Percentiles rank a stretch among this genome's conserved stretches.
These are phyloP conservation scores for Helotiales sp. DNA, from an alignment of 2,329 filamentous ascomycete species.

Conservation along the genomic window DNA sequence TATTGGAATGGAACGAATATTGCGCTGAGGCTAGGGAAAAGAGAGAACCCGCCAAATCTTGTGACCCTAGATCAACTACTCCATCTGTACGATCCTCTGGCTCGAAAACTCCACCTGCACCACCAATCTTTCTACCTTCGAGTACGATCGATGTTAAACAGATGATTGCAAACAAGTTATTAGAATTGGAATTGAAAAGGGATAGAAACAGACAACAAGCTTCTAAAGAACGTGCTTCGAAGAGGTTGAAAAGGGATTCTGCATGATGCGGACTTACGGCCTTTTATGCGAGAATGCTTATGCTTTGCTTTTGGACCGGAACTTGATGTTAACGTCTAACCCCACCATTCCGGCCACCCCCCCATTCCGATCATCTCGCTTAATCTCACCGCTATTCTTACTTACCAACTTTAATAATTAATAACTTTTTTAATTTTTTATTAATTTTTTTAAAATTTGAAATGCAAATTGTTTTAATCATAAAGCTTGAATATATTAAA, in stretches of 20 bases:
- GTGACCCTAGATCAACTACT: not conserved
- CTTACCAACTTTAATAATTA: no score
- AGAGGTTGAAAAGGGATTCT: not conserved
- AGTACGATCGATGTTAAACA: not conserved
- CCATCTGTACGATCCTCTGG: not conserved
- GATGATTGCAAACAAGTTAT: not conserved
- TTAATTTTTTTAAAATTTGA: no score
- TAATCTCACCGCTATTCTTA: no score
- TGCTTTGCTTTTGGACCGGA: not conserved
- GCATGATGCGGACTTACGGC: not conserved
- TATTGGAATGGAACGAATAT: slow-evolving; percentile 11
- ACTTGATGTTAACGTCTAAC: no score
- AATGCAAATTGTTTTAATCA: no score
- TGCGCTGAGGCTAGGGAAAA: not conserved
- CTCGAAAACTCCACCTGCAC: not conserved
- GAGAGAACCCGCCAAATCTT: not conserved
- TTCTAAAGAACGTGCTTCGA: not conserved
- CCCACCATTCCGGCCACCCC: no score
- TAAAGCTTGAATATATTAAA: no score
- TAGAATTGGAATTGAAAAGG: not conserved
- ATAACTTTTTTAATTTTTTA: no score
- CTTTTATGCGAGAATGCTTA: not conserved
- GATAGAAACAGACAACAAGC: not conserved
- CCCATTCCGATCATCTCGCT: no score
- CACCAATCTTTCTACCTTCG: not conserved